Evolutionary conservation across 257 asterid genomes (phyloP), one percentile per base, ranked within the genome.

Genomic region (Rubia yunnanensis): DNA sequence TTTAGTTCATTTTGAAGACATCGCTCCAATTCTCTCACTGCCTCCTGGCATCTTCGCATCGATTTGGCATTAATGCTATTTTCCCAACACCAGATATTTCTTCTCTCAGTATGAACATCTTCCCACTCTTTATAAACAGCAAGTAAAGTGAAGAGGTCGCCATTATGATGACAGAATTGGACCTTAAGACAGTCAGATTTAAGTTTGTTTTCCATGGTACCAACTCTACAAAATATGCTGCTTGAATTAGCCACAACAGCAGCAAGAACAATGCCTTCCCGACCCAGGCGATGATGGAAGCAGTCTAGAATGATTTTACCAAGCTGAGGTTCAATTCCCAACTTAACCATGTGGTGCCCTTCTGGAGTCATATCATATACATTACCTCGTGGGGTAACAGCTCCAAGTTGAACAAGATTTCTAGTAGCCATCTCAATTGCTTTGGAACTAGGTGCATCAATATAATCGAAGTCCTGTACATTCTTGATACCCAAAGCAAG

Each of bases 311-410:
- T 78, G 74, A 92, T 81, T 77, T 89, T 92, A 54, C 97, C 95
- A 55, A 92, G 92, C 67, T 95, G 82, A 69, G 99, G 99, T 76
- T 92, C 99, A 65, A 89, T 69, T 44, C 97, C 99, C 88, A 92
- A 72, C 86, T 83, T 89, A 56, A 92, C 95, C 71, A 92, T 68
- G 60, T 82, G 72, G 18, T 73, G 57, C 49, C 99, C 99, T 65
- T 84, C 86, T 22, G 61, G 32, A 28, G 97, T 89, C 71, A 92
- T 77, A 32, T 77, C 80, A 65, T 66, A 78, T 44, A 66, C 79
- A 70, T 75, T 74, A 52, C 80, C 68, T 69, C 49, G 78, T 67
- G 69, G 72, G 1, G 23, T 71, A 70, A 89, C 81, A 44, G 96
- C 94, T 56, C 95, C 97, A 10, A 89, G 69, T 61, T 87, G 96